A percentile compares a stretch with the other conserved stretches of the same genome.
Conservation (phyloP, 2,329 filamentous ascomycete genomes). For the Sporothrix sp. region DNA sequence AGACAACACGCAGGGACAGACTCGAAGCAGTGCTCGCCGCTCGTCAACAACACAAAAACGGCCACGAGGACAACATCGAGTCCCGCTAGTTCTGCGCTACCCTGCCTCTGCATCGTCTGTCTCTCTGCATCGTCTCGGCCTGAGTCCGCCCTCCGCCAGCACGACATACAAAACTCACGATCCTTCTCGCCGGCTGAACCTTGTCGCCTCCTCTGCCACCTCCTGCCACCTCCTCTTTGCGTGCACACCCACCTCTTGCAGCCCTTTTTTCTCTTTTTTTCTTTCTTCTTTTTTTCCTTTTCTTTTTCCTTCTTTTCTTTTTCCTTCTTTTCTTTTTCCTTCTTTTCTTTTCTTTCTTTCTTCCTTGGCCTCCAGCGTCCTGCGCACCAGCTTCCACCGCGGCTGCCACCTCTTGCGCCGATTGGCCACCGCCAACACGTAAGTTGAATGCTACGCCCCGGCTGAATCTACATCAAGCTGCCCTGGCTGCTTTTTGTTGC, state of each 20-base stretch:
- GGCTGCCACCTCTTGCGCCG: too few species aligned
- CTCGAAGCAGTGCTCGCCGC: neutral
- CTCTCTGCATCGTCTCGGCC: neutral
- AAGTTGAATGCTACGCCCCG: too few species aligned
- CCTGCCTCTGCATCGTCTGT: too few species aligned
- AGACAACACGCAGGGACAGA: neutral
- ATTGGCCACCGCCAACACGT: too few species aligned
- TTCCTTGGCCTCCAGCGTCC: too few species aligned
- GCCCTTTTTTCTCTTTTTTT: neutral
- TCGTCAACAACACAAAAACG: neutral
- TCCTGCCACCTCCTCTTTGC: neutral
- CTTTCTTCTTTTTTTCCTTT: neutral
- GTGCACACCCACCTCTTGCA: neutral
- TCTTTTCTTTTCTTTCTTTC: neutral
- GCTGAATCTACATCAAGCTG: too few species aligned
- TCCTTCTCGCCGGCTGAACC: neutral
- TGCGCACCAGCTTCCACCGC: too few species aligned
- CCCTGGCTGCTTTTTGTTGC: neutral
- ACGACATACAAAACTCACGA: slow-evolving; percentile 7
- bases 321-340: neutral
- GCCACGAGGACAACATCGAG: slow-evolving; percentile 6
- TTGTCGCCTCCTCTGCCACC: neutral
- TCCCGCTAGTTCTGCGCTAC: slow-evolving; percentile 10
- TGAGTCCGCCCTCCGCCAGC: neutral
- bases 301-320: neutral